Conservation (phyloP, 1,284 basidiomycete genomes). For the Cystobasidiaceae sp. region DNA sequence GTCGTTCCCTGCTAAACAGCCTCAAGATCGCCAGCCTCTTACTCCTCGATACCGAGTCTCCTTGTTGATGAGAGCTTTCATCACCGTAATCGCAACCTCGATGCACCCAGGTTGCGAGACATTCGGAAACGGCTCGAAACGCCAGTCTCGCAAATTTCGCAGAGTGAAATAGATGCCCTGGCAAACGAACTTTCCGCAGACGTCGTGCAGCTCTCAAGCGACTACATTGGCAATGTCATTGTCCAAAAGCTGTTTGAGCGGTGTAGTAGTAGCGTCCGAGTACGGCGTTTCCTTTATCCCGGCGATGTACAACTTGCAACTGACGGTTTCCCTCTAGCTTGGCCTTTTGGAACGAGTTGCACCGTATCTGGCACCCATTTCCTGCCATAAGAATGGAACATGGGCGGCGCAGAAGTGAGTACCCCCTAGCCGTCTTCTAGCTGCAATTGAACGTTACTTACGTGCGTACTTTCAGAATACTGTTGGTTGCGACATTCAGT, state of each 20-base stretch:
- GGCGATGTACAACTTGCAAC: no score
- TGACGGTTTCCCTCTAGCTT: conserved; percentile 59
- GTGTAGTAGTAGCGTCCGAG: conserved; percentile 2
- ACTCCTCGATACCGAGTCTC: conserved; percentile 85
- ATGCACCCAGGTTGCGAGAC: conserved; percentile 89
- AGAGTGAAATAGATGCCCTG: conserved; percentile 85
- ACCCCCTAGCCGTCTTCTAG: not conserved
- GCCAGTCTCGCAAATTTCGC: conserved; percentile 60
- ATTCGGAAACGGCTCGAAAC: conserved; percentile 83
- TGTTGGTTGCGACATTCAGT: not conserved
- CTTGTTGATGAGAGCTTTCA: conserved; percentile 48
- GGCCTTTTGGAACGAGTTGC: conserved; percentile 89
- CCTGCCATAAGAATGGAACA: conserved; percentile 94
- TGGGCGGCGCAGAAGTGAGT: conserved; percentile 88
- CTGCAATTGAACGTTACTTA: not conserved
- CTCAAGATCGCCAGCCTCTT: conserved; percentile 81
- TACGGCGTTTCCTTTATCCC: no score
- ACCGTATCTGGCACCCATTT: conserved; percentile 93
- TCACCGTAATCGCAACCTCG: conserved; percentile 58
- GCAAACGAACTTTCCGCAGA: conserved; percentile 82
- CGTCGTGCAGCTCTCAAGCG: conserved; percentile 78
- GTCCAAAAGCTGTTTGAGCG: conserved; percentile 42
- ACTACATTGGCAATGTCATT: conserved; percentile 98
- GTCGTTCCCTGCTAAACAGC: conserved; percentile 54
- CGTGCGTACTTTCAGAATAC: not conserved